Percentiles rank a stretch among this genome's conserved stretches.
Conservation (phyloP, 306 rosid species). For the Medicago arabica region DNA sequence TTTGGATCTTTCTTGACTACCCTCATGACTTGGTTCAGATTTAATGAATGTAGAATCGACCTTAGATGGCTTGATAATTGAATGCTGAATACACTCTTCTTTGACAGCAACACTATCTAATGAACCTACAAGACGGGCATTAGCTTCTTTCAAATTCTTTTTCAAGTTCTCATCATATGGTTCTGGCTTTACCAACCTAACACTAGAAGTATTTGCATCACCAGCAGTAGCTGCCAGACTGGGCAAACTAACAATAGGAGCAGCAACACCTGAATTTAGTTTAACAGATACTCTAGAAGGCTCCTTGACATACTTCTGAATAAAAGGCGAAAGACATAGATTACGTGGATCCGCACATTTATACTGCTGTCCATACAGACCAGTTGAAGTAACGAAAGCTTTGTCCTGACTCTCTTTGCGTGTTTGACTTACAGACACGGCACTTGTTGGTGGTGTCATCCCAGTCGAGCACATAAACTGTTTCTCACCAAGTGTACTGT, state of each 20-base stretch:
- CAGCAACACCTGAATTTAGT: slow-evolving; percentile 44
- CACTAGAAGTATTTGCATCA: slow-evolving; percentile 48
- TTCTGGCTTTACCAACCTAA: slow-evolving; percentile 70
- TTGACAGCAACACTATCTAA: slow-evolving; percentile 51
- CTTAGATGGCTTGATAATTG: slow-evolving; percentile 42
- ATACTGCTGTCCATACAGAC: slow-evolving; percentile 40
- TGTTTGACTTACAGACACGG: slow-evolving; percentile 39
- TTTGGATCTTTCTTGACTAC: slow-evolving; percentile 43
- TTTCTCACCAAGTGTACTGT: slow-evolving; percentile 40
- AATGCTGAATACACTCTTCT: slow-evolving; percentile 48
- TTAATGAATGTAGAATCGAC: slow-evolving; percentile 55
- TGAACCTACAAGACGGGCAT: slow-evolving; percentile 38
- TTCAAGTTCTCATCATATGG: slow-evolving; percentile 68
- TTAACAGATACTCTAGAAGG: slow-evolving; percentile 53
- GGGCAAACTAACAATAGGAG: slow-evolving; percentile 38
- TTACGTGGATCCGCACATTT: slow-evolving; percentile 10
- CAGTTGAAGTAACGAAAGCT: slow-evolving; percentile 36
- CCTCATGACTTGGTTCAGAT: slow-evolving; percentile 54
- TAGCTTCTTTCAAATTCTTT: slow-evolving; percentile 46
- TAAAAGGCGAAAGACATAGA: slow-evolving; percentile 38
- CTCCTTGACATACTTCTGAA: slow-evolving; percentile 35
- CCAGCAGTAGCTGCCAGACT: slow-evolving; percentile 37
- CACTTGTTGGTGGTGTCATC: slow-evolving; percentile 32
- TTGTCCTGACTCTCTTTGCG: slow-evolving; percentile 35
- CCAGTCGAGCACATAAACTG: slow-evolving; percentile 43